Evolutionary conservation across 2,329 filamentous ascomycete species (phyloP).

Genomic region (Tolypocladium pustulatum): DNA sequence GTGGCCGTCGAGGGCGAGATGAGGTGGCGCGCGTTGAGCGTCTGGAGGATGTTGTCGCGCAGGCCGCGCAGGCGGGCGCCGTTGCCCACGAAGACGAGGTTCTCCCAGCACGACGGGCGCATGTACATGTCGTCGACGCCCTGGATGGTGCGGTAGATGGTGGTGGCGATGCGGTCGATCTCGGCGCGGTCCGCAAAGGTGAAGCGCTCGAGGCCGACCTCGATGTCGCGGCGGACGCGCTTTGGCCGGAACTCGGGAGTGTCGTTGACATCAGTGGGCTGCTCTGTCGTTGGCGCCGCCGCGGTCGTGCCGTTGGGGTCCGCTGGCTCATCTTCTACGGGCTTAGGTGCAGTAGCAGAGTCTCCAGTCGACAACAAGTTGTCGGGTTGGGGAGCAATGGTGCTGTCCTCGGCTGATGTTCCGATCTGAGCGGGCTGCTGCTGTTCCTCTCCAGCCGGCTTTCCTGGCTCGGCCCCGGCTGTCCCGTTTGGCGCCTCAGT

Average conservation of each 20-base stretch:
- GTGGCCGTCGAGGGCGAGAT: conserved; percentile 88
- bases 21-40: conserved; percentile 70
- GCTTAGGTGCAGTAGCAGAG: neutral
- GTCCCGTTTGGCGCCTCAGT: conserved; percentile 8
- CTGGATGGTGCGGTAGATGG: conserved; percentile 75
- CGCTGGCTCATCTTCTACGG: neutral
- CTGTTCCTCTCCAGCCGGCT: neutral
- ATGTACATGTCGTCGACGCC: conserved; percentile 76
- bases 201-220: conserved; percentile 69
- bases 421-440: neutral
- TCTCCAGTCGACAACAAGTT: neutral
- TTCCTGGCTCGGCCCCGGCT: conserved; percentile 5
- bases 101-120: conserved; percentile 83
- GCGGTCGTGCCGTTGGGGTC: neutral
- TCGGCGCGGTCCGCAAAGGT: conserved; percentile 58
- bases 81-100: conserved; percentile 83
- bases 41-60: conserved; percentile 76
- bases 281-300: neutral
- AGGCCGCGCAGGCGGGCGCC: conserved; percentile 67
- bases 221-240: conserved; percentile 55
- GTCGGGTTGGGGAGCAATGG: neutral
- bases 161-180: conserved; percentile 72
- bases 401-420: neutral
- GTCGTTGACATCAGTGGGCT: conserved; percentile 7
- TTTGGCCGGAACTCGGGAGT: conserved; percentile 38